phyloP scores from a whole-genome alignment of 768 basidiomycete species.

The Lentinula boryana region DNA sequence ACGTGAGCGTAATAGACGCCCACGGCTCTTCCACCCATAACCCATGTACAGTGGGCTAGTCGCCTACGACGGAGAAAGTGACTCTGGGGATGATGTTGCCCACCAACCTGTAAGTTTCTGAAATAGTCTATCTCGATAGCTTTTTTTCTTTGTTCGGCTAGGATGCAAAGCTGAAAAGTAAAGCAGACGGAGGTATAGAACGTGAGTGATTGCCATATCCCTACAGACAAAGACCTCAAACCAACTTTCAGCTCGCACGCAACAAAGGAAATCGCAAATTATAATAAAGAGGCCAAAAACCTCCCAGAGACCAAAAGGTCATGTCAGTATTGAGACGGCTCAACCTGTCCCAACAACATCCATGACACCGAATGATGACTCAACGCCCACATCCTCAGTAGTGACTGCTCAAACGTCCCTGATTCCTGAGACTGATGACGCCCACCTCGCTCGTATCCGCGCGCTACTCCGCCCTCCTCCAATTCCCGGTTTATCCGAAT shows the following conservation, averaged over 20 bases:
- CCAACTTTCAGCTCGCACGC: slow-evolving; percentile 27
- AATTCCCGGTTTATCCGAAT: slow-evolving; percentile 60
- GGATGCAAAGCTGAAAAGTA: slow-evolving; percentile 47
- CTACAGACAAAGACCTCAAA: neutral
- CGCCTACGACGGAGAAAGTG: slow-evolving; percentile 62
- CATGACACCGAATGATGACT: neutral
- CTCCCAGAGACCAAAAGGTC: slow-evolving; percentile 35
- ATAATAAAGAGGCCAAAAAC: slow-evolving; percentile 43
- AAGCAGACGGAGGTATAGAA: slow-evolving; percentile 31
- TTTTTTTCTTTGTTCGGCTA: slow-evolving; percentile 71
- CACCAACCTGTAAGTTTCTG: slow-evolving; percentile 18
- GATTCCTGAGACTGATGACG: slow-evolving; percentile 15
- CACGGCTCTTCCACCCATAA: neutral
- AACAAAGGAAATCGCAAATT: slow-evolving; percentile 47
- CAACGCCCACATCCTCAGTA: slow-evolving; percentile 1
- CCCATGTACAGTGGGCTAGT: slow-evolving; percentile 37
- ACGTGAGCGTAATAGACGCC: neutral
- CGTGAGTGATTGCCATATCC: slow-evolving; percentile 23
- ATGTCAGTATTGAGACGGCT: slow-evolving; percentile 40
- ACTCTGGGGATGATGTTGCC: slow-evolving; percentile 31
- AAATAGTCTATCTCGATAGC: slow-evolving; percentile 24
- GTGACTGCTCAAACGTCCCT: slow-evolving; percentile 10
- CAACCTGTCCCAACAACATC: slow-evolving; percentile 11
- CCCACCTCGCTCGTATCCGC: slow-evolving; percentile 52
- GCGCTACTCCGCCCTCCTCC: slow-evolving; percentile 54